Conservation (phyloP, 306 rosid species). For the Cicer yamashitae region DNA sequence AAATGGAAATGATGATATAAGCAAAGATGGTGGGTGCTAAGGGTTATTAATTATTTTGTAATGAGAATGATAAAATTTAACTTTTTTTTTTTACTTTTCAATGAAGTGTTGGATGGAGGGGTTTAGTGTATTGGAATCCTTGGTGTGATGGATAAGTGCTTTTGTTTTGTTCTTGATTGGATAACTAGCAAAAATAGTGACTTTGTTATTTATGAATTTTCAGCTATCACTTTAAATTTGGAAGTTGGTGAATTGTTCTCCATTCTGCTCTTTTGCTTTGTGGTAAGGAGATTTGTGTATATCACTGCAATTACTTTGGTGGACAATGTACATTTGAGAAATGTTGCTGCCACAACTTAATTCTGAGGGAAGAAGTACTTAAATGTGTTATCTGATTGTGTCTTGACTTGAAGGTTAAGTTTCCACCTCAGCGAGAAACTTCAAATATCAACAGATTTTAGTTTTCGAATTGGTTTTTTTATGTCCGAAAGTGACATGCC, state of each 20-base stretch:
- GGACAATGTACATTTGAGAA: slow-evolving; percentile 36
- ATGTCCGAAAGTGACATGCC: slow-evolving; percentile 87
- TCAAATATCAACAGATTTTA: slow-evolving; percentile 23
- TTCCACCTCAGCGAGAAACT: slow-evolving; percentile 19
- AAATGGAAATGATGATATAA: slow-evolving; percentile 38
- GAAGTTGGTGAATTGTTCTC: slow-evolving; percentile 35
- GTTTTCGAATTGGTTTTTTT: slow-evolving; percentile 47
- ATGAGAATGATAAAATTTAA: background rate
- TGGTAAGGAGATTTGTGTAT: slow-evolving; percentile 35
- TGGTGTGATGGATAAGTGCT: slow-evolving; percentile 7
- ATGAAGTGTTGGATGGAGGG: background rate
- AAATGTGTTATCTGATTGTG: slow-evolving; percentile 36
- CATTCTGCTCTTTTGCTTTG: slow-evolving; percentile 21
- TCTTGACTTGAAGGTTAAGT: slow-evolving; percentile 33
- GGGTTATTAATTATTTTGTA: background rate
- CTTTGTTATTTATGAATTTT: slow-evolving; percentile 26
- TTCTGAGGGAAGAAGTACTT: slow-evolving; percentile 8
- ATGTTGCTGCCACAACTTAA: slow-evolving; percentile 23
- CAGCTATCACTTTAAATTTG: slow-evolving; percentile 16
- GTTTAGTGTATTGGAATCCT: slow-evolving; percentile 7
- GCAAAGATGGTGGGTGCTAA: slow-evolving; percentile 25
- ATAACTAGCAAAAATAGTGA: slow-evolving; percentile 18
- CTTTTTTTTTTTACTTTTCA: slow-evolving; percentile 22
- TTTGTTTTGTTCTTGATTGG: slow-evolving; percentile 25
- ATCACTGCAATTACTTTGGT: slow-evolving; percentile 30